These are phyloP conservation scores for Erysiphe neolycopersici DNA, from an alignment of 2,329 filamentous ascomycete genomes.

Conservation along the genomic window DNA sequence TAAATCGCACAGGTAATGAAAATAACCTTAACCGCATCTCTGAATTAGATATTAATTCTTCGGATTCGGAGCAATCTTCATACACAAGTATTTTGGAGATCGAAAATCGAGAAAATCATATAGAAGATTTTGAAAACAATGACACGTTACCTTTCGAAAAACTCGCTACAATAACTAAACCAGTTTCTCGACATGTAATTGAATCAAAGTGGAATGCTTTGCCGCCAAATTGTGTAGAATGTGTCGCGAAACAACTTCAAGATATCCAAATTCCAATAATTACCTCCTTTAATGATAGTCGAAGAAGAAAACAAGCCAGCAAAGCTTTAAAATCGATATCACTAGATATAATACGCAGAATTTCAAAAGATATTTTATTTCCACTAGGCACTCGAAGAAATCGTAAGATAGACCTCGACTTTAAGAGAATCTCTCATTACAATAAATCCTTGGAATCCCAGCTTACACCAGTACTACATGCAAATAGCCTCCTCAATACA, in stretches of 20 bases:
- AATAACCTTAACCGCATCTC: background rate
- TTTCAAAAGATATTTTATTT: constrained; percentile 36
- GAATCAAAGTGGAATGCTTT: constrained; percentile 40
- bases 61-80: background rate
- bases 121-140: constrained; percentile 2
- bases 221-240: constrained; percentile 24
- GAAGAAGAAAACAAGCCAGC: constrained; percentile 19
- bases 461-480: constrained; percentile 34
- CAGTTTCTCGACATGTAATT: constrained; percentile 35
- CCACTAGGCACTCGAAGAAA: constrained; percentile 25
- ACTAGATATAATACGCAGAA: constrained; percentile 27
- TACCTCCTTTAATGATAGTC: constrained; percentile 22
- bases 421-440: constrained; percentile 35
- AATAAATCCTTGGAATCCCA: constrained; percentile 27
- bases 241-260: constrained; percentile 27
- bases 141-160: constrained; percentile 18
- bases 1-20: too few relatives aligned
- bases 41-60: background rate
- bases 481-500: constrained; percentile 29
- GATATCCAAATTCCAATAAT: constrained; percentile 35
- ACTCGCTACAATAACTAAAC: constrained; percentile 22
- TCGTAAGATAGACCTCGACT: constrained; percentile 33
- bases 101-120: background rate
- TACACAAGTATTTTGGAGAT: background rate
- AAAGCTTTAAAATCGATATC: constrained; percentile 27